Evolutionary conservation across 169 alveolate species (phyloP).

Genomic region (Miamiensis avidus): DNA sequence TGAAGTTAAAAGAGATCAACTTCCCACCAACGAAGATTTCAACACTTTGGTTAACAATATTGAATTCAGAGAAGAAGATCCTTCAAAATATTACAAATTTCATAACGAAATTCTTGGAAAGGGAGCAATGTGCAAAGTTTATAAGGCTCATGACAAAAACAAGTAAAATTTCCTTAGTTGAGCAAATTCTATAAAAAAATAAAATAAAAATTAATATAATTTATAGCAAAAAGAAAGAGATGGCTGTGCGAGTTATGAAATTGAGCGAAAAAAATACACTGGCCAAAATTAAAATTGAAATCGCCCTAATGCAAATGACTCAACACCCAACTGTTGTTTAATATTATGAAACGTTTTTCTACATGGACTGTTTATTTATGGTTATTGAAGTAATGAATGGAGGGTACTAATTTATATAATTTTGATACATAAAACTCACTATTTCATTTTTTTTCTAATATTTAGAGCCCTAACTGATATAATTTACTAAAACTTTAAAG

Average conservation of each 20-base stretch:
- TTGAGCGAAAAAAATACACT: conserved; percentile 23
- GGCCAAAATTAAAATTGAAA: conserved; percentile 37
- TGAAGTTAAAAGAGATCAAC: background rate
- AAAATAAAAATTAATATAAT: too few relatives aligned
- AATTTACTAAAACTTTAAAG: conserved; percentile 33
- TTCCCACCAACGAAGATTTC: conserved; percentile 18
- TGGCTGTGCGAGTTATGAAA: conserved; percentile 52
- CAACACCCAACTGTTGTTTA: conserved; percentile 31
- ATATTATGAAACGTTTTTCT: conserved; percentile 37
- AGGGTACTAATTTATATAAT: conserved; percentile 18
- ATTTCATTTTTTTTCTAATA: too few relatives aligned
- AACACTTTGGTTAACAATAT: conserved; percentile 1
- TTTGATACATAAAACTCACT: too few relatives aligned
- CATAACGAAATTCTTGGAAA: background rate
- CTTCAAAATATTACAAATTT: conserved; percentile 23
- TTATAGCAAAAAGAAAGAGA: conserved; percentile 23
- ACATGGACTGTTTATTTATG: conserved; percentile 38
- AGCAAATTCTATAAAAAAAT: background rate
- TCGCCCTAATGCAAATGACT: conserved; percentile 47
- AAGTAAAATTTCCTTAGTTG: background rate
- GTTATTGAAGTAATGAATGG: conserved; percentile 46
- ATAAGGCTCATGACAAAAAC: conserved; percentile 31
- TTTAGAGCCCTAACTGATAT: conserved; percentile 28
- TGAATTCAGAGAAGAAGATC: conserved; percentile 13
- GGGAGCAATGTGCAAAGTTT: conserved; percentile 33